Evolutionary conservation across 768 basidiomycete species (phyloP).

Genomic region (Phlebiopsis gigantea): DNA sequence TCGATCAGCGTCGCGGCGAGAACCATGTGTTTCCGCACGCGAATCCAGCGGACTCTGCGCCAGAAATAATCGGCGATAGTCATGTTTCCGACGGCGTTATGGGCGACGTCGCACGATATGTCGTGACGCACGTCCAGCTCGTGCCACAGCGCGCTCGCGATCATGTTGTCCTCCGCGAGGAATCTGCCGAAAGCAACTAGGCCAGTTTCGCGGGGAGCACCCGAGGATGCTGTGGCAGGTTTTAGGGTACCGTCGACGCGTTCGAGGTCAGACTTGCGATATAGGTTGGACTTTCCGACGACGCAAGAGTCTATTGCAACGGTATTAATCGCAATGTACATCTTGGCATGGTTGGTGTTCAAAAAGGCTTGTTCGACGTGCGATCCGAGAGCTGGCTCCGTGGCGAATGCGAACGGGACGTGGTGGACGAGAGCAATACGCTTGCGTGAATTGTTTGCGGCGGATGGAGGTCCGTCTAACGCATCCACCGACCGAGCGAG

Average conservation of each 20-base stretch:
- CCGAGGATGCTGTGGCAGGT: constrained; percentile 31
- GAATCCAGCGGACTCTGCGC: constrained; percentile 93
- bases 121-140: constrained; percentile 85
- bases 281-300: constrained; percentile 94
- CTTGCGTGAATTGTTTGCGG: constrained; percentile 26
- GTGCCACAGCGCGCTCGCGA: constrained; percentile 89
- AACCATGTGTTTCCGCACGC: constrained; percentile 94
- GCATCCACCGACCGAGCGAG: constrained; percentile 81
- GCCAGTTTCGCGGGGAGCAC: constrained; percentile 39
- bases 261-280: constrained; percentile 84
- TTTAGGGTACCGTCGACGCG: constrained; percentile 63
- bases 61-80: constrained; percentile 77
- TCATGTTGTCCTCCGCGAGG: constrained; percentile 98
- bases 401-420: constrained; percentile 81
- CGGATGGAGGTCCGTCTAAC: constrained; percentile 42
- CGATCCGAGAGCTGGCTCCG: constrained; percentile 68
- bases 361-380: constrained; percentile 89
- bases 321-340: constrained; percentile 94
- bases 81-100: constrained; percentile 89
- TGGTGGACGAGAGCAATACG: constrained; percentile 90
- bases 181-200: constrained; percentile 81
- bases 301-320: constrained; percentile 91
- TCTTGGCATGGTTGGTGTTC: constrained; percentile 96
- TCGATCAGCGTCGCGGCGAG: constrained; percentile 81
- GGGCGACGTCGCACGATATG: constrained; percentile 85